phyloP scores from a whole-genome alignment of 768 basidiomycete genomes.

The Dioszegia aurantiaca region DNA sequence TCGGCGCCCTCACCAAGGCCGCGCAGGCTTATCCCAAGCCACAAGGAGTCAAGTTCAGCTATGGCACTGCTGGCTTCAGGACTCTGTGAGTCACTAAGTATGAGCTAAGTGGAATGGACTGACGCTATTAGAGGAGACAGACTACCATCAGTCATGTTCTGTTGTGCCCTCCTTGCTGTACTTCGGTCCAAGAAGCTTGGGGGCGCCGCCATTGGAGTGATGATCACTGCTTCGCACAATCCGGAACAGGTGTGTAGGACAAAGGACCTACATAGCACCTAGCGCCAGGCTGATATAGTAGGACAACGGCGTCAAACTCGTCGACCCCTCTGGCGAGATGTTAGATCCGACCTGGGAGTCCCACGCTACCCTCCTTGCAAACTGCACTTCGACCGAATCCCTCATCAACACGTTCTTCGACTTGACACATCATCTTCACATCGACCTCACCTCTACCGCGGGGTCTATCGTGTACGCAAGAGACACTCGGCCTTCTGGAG shows the following conservation, averaged over 20 bases:
- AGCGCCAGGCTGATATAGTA: too few relatives aligned
- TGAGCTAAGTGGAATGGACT: slow-evolving; percentile 8
- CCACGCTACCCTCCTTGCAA: slow-evolving; percentile 81
- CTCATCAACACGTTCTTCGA: slow-evolving; percentile 65
- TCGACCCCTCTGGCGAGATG: slow-evolving; percentile 98
- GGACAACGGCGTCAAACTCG: slow-evolving; percentile 99
- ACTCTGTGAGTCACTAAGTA: slow-evolving; percentile 65
- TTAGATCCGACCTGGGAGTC: slow-evolving; percentile 87
- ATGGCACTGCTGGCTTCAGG: slow-evolving; percentile 93
- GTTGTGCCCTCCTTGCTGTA: slow-evolving; percentile 83
- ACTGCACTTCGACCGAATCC: slow-evolving; percentile 71
- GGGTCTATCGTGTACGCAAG: slow-evolving; percentile 83
- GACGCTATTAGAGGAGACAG: slow-evolving; percentile 37
- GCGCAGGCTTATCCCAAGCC: slow-evolving; percentile 64
- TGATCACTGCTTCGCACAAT: slow-evolving; percentile 99
- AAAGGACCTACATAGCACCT: too few relatives aligned
- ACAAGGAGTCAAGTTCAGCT: slow-evolving; percentile 67
- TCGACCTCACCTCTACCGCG: slow-evolving; percentile 69
- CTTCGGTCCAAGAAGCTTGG: slow-evolving; percentile 87
- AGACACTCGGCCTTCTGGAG: slow-evolving; percentile 88
- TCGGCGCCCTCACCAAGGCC: slow-evolving; percentile 36
- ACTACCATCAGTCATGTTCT: slow-evolving; percentile 88
- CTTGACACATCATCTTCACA: slow-evolving; percentile 65
- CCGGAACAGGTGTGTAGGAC: slow-evolving; percentile 65
- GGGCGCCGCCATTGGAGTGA: slow-evolving; percentile 89